These are phyloP conservation scores for Patellifolia procumbens DNA, from an alignment of 179 eudicot genomes.

Conservation along the genomic window DNA sequence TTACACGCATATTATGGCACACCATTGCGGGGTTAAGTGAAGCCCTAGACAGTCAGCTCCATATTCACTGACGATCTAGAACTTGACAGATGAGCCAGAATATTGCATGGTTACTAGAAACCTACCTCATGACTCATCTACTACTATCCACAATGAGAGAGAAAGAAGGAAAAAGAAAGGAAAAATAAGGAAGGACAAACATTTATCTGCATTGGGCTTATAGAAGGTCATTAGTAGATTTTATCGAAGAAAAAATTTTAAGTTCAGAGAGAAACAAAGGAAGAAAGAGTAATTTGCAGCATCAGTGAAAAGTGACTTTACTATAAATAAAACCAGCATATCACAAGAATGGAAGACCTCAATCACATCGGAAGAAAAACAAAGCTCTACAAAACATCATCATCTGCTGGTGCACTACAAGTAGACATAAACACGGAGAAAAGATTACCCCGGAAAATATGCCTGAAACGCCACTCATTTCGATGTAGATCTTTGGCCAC, in stretches of 20 bases:
- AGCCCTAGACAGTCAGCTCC: no score
- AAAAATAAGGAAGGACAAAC: not conserved
- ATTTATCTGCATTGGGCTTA: not conserved
- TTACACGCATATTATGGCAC: not conserved
- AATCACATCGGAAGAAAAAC: not conserved
- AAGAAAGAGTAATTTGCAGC: not conserved
- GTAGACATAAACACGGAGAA: not conserved
- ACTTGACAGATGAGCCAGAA: no score
- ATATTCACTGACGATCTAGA: no score
- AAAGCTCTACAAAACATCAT: not conserved
- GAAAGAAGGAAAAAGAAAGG: not conserved
- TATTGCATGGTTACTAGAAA: no score
- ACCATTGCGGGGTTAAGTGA: no score
- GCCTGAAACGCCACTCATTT: constrained; percentile 94
- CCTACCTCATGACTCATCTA: no score
- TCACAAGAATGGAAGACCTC: not conserved
- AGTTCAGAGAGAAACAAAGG: no score
- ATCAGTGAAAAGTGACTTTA: not conserved
- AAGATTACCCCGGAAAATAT: constrained; percentile 84
- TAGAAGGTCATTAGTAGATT: not conserved
- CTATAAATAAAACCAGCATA: not conserved
- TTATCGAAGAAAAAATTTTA: no score
- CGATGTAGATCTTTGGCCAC: constrained; percentile 84
- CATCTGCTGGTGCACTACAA: not conserved
- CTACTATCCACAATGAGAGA: not conserved